Evolutionary conservation across 176 grass and related monocot species (phyloP), one percentile per base, ranked within the genome.

Genomic region (Paspalum notatum): DNA sequence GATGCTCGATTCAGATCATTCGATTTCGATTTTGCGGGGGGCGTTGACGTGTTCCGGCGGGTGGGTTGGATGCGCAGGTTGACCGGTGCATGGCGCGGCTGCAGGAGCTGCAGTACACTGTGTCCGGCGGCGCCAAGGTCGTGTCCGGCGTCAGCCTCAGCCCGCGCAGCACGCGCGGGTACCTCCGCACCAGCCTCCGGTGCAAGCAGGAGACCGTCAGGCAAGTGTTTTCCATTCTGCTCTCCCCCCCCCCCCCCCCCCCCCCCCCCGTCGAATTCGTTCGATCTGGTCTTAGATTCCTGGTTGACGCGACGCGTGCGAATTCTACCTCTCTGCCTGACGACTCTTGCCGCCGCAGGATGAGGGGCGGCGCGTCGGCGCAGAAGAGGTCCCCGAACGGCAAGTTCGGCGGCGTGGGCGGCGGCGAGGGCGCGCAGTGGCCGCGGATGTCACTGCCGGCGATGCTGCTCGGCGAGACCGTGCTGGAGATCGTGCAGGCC

Each of bases 81-180:
- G 32, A 32, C 32, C 32, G 32, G 32, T 32, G 32, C 32, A 32
- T 32, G 32, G 88, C 90, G 40, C 92, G 96, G 50, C 87, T 98
- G 39, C 96, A 98, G 87, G 96, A 98, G 84, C 92, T 98, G 73
- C 92, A 98, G 88, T 98, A 88, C 86, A 95, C 96, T 67, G 92
- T 95, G 54, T 86, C 88, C 48, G 96, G 92, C 53, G 96, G 92
- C 56, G 56, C 84, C 24, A 98, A 98, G 84, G 92, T 95, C 53
- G 84, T 95, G 53, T 86, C 96, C 12, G 96, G 92, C 17, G 82
- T 93, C 39, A 95, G 54, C 77, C 96, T 98, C 79, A 98, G 96
- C 88, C 96, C 96, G 3, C 92, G 90, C 22, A 98, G 96, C 88
- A 98, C 92, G n/a, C 87, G 81, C 53, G 90, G 92, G 14, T 95